Evolutionary conservation across 2,329 filamentous ascomycete species (phyloP), one percentile per base, ranked within the genome.

Genomic region (Fusarium chuoi): DNA sequence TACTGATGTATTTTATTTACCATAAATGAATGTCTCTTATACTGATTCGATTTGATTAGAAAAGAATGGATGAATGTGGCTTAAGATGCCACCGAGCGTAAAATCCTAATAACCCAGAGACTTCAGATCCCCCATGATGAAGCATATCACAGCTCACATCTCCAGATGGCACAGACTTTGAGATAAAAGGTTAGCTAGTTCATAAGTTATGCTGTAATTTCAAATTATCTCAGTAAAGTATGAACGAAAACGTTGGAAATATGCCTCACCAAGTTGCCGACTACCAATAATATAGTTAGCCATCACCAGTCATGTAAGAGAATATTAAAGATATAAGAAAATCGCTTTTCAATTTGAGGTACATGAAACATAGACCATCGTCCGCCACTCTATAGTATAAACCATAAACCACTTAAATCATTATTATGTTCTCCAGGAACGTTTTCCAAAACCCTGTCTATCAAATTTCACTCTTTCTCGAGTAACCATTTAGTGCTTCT

Each of bases 401-500:
- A 68, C 59, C 73, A 62, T 45, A 52, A 59, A 65, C 59, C 73
- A 65, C 74, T 71, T 74, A 63, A 52, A 65, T 45, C 66, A 77
- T 76, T 75, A 76, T 58, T 49, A 76, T 56, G 55, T 77, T 78
- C 67, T 64, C 66, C 58, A 65, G 62, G 58, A 76, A 64, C 62
- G 36, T 57, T 59, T 63, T 51, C 28, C 54, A 48, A 61, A 59
- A 30, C 33, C 55, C 60, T 30, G 51, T 75, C 57, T 66, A 73
- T 55, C 52, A 46, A 59, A 61, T 22, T 56, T 33, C 28, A 24
- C 24, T 44, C 46, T 59, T 59, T 52, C 49, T 62, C 38, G 41
- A 30, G 28, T 42, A 42, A 54, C 46, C 51, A 22, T 72, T 65
- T 79, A 83, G 36, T 82, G 68, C 51, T 71, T 73, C 77, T 80